Evolutionary conservation across 768 basidiomycete species (phyloP), one percentile per base, ranked within the genome.

Genomic region (Lactarius psammicola): DNA sequence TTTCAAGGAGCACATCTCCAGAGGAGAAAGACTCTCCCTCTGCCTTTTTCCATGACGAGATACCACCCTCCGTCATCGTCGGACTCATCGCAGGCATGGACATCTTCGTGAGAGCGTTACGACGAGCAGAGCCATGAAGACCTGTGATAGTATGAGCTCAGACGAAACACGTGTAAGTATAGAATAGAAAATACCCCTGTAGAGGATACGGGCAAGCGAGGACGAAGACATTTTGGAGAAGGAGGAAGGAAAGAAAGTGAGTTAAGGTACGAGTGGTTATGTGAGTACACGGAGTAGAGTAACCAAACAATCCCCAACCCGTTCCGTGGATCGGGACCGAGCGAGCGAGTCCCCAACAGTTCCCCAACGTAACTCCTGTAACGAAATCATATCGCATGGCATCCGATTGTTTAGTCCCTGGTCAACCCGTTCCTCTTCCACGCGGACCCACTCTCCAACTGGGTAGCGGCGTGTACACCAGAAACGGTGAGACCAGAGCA

Each of bases 11-110:
- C 68, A 99, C 95, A 73, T 99, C 97, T 30, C 97, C 96, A 8
- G 88, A 85, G 20, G 87, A 70, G 75, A 96, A 99, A 2, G 87
- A 59, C 71, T 98, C 95, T 63, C 97, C 97, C 76, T 98, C 96
- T 77, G 89, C 89, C 80, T 92, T 90, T 84, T 98, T 98, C 95
- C 97, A 99, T 36, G 84, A 83, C 55, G 96, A 92, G 76, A 99
- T 97, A 69, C 96, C 97, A 68, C 97, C 97, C 81, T 98, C 97
- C 3, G 95, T 95, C 97, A 99, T 99, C 64, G 97, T 99, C 36
- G 97, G 97, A 68, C 94, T 96, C 96, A 98, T 99, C 71, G 97
- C 95, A 64, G 95, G 95, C 94, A 97, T 95, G 69, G 87, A 81
- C 80, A 98, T 95, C 75, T 87, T 92, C 66, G 90, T 80, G 71